These are phyloP conservation scores for Aspergillus ibericus DNA, from an alignment of 2,329 filamentous ascomycete species.

Conservation along the genomic window DNA sequence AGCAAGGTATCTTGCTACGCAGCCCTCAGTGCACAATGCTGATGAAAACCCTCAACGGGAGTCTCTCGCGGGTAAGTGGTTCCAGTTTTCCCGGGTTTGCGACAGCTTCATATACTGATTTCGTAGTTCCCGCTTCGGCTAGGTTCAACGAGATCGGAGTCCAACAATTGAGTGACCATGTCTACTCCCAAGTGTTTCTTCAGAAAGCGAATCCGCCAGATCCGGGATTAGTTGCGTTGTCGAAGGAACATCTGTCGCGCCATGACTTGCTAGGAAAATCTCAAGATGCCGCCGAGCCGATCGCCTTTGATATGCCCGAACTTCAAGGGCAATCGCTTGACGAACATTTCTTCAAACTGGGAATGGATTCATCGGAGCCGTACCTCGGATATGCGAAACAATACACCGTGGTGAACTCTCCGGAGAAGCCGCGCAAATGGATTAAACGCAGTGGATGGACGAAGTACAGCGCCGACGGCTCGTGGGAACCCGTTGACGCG, in stretches of 20 bases:
- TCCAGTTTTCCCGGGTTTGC: background rate
- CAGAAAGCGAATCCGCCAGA: conserved; percentile 55
- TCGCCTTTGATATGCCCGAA: conserved; percentile 80
- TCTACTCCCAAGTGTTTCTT: conserved; percentile 82
- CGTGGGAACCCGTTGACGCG: conserved; percentile 68
- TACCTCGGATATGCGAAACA: conserved; percentile 73
- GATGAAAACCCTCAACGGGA: conserved; percentile 8
- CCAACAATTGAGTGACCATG: conserved; percentile 82
- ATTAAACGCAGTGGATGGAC: conserved; percentile 83
- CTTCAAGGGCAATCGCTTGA: conserved; percentile 81
- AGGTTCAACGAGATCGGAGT: conserved; percentile 92
- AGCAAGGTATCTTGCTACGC: conserved; percentile 15
- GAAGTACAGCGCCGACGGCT: conserved; percentile 77
- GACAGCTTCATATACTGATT: conserved; percentile 16
- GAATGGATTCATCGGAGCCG: conserved; percentile 81
- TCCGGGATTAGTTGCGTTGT: conserved; percentile 72
- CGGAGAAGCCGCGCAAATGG: conserved; percentile 70
- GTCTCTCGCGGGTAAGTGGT: conserved; percentile 32
- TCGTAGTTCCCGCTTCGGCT: conserved; percentile 49
- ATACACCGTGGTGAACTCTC: conserved; percentile 64
- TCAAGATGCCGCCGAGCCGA: conserved; percentile 70
- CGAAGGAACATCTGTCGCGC: conserved; percentile 75
- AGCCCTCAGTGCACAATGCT: conserved; percentile 12
- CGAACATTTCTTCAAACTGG: conserved; percentile 90
- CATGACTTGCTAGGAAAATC: conserved; percentile 92